Evolutionary conservation across 495 filamentous ascomycete genomes (phyloP).

Genomic region (Aspergillus sclerotiicarbonarius): DNA sequence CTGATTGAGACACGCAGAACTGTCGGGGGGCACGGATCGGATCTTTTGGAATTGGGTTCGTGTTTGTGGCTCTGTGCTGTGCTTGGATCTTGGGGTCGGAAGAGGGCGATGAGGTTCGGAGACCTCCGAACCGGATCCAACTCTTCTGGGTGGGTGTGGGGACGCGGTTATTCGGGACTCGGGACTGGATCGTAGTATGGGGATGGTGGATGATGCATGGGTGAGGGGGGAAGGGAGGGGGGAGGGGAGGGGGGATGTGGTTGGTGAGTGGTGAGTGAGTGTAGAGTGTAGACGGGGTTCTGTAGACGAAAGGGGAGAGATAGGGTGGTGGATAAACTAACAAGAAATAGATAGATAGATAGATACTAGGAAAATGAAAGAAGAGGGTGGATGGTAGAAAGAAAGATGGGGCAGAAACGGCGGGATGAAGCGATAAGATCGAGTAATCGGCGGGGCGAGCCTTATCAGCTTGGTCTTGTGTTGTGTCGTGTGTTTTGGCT

Average conservation of each 20-base stretch:
- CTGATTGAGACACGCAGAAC: too few species aligned
- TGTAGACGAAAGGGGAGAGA: neutral
- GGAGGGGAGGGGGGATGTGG: neutral
- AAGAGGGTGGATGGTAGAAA: neutral
- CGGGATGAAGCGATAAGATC: conserved; percentile 16
- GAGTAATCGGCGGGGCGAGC: conserved; percentile 12
- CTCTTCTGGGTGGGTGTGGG: neutral
- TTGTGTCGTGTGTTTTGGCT: too few species aligned
- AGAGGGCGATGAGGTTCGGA: conserved; percentile 22
- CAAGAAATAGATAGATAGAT: conserved; percentile 3
- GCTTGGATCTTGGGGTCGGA: conserved; percentile 9
- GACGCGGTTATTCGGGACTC: too few species aligned
- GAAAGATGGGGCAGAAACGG: neutral
- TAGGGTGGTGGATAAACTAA: conserved; percentile 6
- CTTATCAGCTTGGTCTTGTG: conserved; percentile 6
- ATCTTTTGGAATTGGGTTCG: too few species aligned
- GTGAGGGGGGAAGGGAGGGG: conserved; percentile 1
- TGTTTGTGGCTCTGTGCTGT: neutral
- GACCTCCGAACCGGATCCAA: conserved; percentile 21
- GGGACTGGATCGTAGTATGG: too few species aligned
- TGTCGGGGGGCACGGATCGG: too few species aligned
- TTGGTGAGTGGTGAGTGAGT: too few species aligned
- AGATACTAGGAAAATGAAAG: neutral
- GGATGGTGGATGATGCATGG: too few species aligned
- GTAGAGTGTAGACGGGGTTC: neutral